These are phyloP conservation scores for Larix kaempferi DNA, from an alignment of 75 land plant genomes.

Conservation along the genomic window DNA sequence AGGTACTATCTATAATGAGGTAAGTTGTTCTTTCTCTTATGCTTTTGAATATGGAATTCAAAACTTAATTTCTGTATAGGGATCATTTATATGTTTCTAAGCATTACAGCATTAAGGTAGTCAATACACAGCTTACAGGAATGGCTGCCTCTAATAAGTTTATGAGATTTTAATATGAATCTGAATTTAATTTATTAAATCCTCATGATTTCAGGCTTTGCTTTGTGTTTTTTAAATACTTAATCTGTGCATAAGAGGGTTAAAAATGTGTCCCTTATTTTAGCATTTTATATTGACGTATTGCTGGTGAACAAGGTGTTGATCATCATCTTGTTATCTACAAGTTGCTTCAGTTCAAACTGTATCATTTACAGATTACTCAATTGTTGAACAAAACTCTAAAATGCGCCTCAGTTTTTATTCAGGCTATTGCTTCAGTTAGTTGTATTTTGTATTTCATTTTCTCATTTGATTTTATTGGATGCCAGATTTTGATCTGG, in stretches of 20 bases:
- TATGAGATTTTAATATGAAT: background rate
- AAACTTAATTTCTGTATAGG: background rate
- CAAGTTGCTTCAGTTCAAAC: background rate
- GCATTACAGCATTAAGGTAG: background rate
- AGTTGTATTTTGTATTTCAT: background rate
- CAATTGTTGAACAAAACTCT: background rate
- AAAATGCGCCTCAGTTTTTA: background rate
- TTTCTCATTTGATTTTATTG: background rate
- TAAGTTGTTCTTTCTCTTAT: conserved; percentile 9
- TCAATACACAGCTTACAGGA: background rate
- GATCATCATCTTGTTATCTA: conserved; percentile 7
- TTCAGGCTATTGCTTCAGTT: background rate
- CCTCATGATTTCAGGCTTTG: background rate
- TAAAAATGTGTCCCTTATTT: background rate
- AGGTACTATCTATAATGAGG: conserved; percentile 98
- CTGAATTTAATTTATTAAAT: background rate
- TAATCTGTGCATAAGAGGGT: background rate
- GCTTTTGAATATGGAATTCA: background rate
- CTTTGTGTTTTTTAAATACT: background rate
- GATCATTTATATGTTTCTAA: background rate
- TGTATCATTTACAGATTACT: background rate
- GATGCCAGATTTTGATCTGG: conserved; percentile 83
- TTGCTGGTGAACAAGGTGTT: background rate
- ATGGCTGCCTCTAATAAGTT: background rate
- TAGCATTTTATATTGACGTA: background rate